Conservation (phyloP, 2,329 filamentous ascomycete genomes). For the Bipolaris cookei region DNA sequence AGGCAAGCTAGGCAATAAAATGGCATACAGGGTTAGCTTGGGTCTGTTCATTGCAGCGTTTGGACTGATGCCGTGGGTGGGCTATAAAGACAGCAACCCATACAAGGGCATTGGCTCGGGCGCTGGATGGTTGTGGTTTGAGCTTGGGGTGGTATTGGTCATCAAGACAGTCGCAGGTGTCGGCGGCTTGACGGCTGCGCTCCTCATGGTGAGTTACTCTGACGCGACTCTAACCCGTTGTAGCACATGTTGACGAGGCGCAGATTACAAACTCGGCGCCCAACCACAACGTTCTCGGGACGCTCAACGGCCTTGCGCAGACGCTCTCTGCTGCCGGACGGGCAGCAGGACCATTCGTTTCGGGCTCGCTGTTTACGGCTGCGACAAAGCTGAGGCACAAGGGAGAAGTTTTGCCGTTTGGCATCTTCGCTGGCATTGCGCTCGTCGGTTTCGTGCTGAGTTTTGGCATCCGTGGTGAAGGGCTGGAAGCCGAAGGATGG, state of each 20-base stretch:
- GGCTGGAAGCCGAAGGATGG: constrained; percentile 65
- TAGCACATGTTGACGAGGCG: neutral
- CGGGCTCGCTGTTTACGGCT: constrained; percentile 83
- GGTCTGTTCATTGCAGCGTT: constrained; percentile 83
- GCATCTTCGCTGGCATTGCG: constrained; percentile 82
- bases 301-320: constrained; percentile 91
- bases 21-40: constrained; percentile 79
- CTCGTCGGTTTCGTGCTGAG: constrained; percentile 81
- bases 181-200: constrained; percentile 85
- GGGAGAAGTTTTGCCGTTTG: constrained; percentile 85
- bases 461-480: constrained; percentile 73
- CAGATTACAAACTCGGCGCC: constrained; percentile 94
- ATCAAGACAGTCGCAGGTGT: constrained; percentile 91
- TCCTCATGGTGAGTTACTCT: constrained; percentile 73
- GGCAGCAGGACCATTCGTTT: constrained; percentile 85
- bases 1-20: constrained; percentile 80
- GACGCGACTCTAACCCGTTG: neutral
- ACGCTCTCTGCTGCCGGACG: constrained; percentile 90
- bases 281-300: constrained; percentile 82
- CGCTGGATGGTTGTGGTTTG: constrained; percentile 74
- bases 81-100: constrained; percentile 68
- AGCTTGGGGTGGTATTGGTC: constrained; percentile 80
- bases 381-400: constrained; percentile 75
- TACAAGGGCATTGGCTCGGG: constrained; percentile 63
- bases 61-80: constrained; percentile 86